A percentile compares a stretch with the other conserved stretches of the same genome.
These are phyloP conservation scores for Leccinum olivaceoglutinosum DNA, from an alignment of 1,284 basidiomycete genomes.

Conservation along the genomic window DNA sequence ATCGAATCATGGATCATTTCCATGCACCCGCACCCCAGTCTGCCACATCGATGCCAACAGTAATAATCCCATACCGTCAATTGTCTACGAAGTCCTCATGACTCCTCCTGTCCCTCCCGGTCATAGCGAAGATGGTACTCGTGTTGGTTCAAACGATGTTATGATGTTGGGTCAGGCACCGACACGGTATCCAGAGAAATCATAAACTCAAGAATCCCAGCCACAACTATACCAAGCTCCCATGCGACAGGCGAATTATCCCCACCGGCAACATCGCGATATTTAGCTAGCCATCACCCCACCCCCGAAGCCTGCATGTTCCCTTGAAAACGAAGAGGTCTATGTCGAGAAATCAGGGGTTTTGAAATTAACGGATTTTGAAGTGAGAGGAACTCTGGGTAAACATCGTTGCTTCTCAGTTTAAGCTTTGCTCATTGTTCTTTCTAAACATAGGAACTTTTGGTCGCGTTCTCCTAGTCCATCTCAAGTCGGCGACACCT, in stretches of 20 bases:
- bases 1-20: too few species aligned
- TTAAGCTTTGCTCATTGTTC: slow-evolving; percentile 3
- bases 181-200: slow-evolving; percentile 23
- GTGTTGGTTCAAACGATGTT: slow-evolving; percentile 15
- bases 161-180: slow-evolving; percentile 31
- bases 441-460: slow-evolving; percentile 88
- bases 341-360: slow-evolving; percentile 51
- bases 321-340: slow-evolving; percentile 64
- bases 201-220: slow-evolving; percentile 9
- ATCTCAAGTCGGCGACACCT: slow-evolving; percentile 47
- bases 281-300: slow-evolving; percentile 22
- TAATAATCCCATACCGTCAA: slow-evolving; percentile 16
- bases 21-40: slow-evolving; percentile 19
- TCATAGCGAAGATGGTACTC: slow-evolving; percentile 32
- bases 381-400: slow-evolving; percentile 77
- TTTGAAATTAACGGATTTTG: slow-evolving; percentile 70
- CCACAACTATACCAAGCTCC: slow-evolving; percentile 7
- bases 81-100: slow-evolving; percentile 40
- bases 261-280: slow-evolving; percentile 11
- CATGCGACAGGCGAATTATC: slow-evolving; percentile 7
- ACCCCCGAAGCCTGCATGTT: slow-evolving; percentile 42
- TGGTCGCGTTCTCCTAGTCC: slow-evolving; percentile 84
- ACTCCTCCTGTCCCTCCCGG: slow-evolving; percentile 57
- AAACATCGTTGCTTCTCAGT: slow-evolving; percentile 13
- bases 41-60: slow-evolving; percentile 9